Conservation (phyloP, 306 rosid genomes). For the Casuarina cunninghamiana region DNA sequence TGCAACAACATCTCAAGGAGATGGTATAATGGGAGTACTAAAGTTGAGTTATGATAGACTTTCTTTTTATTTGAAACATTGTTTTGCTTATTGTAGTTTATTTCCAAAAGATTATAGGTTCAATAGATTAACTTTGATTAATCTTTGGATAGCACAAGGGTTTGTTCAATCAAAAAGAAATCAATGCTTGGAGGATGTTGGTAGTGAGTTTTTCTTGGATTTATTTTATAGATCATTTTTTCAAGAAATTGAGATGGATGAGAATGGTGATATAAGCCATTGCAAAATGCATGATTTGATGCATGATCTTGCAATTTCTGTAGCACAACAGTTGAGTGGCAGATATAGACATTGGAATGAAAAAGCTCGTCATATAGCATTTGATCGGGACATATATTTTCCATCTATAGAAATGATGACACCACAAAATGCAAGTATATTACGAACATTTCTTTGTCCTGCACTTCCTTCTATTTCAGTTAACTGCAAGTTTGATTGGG, state of each 20-base stretch:
- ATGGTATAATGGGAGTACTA: neutral
- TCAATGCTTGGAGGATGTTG: conserved; percentile 9
- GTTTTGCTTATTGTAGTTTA: conserved; percentile 24
- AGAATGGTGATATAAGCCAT: accelerated
- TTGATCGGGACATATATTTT: too few relatives aligned
- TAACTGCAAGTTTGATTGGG: accelerated
- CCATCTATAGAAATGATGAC: too few relatives aligned
- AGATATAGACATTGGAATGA: neutral
- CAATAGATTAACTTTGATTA: accelerated
- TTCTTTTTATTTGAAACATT: neutral
- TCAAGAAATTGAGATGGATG: neutral
- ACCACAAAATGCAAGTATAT: neutral
- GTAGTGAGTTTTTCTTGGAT: neutral
- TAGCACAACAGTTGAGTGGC: neutral
- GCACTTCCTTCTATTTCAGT: too few relatives aligned
- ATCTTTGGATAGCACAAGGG: conserved; percentile 24
- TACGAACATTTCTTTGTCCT: conserved; percentile 9
- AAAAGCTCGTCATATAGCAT: neutral
- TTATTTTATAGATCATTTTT: conserved; percentile 14
- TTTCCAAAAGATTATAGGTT: neutral
- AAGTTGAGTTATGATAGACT: neutral
- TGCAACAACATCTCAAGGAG: neutral
- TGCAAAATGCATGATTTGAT: conserved; percentile 24
- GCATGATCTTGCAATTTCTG: conserved; percentile 27
- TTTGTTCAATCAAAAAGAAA: neutral